A percentile compares a stretch with the other conserved stretches of the same genome.
These are phyloP conservation scores for Phytophthora palmivora DNA, from an alignment of 352 stramenopile genomes.

Conservation along the genomic window DNA sequence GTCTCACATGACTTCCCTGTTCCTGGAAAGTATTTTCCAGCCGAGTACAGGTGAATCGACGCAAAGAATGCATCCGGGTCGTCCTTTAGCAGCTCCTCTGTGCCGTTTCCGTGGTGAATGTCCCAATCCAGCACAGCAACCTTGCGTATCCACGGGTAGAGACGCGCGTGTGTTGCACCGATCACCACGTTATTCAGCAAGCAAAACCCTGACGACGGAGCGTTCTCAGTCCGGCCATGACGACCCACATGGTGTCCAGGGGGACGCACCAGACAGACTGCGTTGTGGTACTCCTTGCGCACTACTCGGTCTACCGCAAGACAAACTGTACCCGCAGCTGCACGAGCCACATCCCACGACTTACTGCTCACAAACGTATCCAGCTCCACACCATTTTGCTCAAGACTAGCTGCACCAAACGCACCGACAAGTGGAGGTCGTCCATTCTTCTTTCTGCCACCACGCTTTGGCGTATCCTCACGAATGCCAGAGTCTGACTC, in stretches of 20 bases:
- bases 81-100: slow-evolving; percentile 90
- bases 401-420: slow-evolving; percentile 71
- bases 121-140: slow-evolving; percentile 99
- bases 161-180: slow-evolving; percentile 96
- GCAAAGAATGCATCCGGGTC: slow-evolving; percentile 86
- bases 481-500: slow-evolving; percentile 77
- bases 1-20: slow-evolving; percentile 70
- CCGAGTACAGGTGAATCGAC: slow-evolving; percentile 84
- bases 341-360: slow-evolving; percentile 85
- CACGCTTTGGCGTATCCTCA: slow-evolving; percentile 45
- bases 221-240: slow-evolving; percentile 72
- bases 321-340: slow-evolving; percentile 81
- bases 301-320: slow-evolving; percentile 84
- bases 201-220: slow-evolving; percentile 95
- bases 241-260: slow-evolving; percentile 93
- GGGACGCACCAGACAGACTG: slow-evolving; percentile 89
- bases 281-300: slow-evolving; percentile 81
- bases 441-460: slow-evolving; percentile 41
- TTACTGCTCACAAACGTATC: slow-evolving; percentile 89
- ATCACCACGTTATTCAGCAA: slow-evolving; percentile 99
- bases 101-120: slow-evolving; percentile 99
- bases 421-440: slow-evolving; percentile 62
- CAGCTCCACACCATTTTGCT: slow-evolving; percentile 73
- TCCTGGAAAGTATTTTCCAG: slow-evolving; percentile 79
- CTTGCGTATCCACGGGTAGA: slow-evolving; percentile 91